Conservation (phyloP, 208 protist genomes). For the Willaertia magna region DNA sequence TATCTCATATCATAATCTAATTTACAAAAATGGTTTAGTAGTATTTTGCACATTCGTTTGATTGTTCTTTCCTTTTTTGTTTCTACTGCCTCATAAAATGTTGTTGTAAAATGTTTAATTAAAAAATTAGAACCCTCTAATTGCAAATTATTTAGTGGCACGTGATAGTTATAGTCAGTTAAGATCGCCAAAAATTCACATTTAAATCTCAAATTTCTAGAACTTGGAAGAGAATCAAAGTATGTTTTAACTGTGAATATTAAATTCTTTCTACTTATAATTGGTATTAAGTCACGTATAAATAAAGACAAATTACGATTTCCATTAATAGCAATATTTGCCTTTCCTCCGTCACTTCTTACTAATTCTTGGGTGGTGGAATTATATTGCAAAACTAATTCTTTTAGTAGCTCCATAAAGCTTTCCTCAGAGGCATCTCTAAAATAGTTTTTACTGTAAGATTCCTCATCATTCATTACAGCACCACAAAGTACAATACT, state of each 20-base stretch:
- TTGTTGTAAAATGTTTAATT: neutral
- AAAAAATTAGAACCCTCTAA: neutral
- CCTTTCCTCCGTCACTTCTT: neutral
- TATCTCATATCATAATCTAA: neutral
- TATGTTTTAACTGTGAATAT: neutral
- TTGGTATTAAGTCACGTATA: neutral
- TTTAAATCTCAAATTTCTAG: neutral
- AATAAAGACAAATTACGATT: slow-evolving; percentile 2
- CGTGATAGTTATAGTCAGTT: neutral
- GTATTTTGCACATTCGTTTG: neutral
- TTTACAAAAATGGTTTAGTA: neutral
- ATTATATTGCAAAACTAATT: neutral
- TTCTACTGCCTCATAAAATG: neutral
- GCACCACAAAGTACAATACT: neutral
- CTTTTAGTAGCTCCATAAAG: no score
- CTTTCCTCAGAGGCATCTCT: neutral
- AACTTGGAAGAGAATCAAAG: neutral
- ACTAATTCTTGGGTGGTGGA: neutral
- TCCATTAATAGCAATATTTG: neutral
- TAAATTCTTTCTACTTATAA: neutral
- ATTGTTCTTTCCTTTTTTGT: neutral
- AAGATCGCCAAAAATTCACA: neutral
- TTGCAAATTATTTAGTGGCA: neutral
- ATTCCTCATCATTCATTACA: neutral
- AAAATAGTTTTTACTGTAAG: neutral